A percentile compares a stretch with the other conserved stretches of the same genome.
Evolutionary conservation across 2,329 filamentous ascomycete species (phyloP).

Genomic region (Penicillium sp.): DNA sequence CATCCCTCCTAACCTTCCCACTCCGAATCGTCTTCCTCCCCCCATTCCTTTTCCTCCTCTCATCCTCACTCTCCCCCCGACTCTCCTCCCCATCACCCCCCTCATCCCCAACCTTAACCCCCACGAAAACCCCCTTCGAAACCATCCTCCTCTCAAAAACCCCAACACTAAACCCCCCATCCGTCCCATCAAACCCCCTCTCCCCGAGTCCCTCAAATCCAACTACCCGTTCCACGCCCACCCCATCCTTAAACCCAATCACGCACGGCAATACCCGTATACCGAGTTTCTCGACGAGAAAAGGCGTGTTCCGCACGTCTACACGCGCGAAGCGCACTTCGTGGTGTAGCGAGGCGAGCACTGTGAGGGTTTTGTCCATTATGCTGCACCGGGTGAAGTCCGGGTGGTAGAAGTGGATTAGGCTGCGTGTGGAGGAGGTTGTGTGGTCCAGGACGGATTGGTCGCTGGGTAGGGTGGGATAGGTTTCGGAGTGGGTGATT

Average conservation of each 20-base stretch:
- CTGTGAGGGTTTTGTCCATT: slow-evolving; percentile 65
- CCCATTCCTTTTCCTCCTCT: slow-evolving; percentile 14
- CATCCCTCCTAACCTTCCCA: slow-evolving; percentile 38
- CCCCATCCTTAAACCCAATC: slow-evolving; percentile 56
- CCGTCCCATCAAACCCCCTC: slow-evolving; percentile 45
- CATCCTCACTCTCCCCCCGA: slow-evolving; percentile 34
- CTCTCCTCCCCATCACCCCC: slow-evolving; percentile 36
- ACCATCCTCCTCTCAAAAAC: slow-evolving; percentile 53
- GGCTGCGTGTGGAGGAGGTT: slow-evolving; percentile 61
- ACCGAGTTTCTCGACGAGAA: slow-evolving; percentile 55
- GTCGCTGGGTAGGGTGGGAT: slow-evolving; percentile 56
- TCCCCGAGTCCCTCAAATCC: slow-evolving; percentile 56
- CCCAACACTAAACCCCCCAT: slow-evolving; percentile 48
- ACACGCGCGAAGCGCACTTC: slow-evolving; percentile 54
- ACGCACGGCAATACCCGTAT: slow-evolving; percentile 56
- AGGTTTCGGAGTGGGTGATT: slow-evolving; percentile 37
- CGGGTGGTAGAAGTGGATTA: slow-evolving; percentile 69
- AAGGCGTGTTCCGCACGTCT: slow-evolving; percentile 54
- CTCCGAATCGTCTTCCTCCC: slow-evolving; percentile 35
- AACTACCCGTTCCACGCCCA: slow-evolving; percentile 52
- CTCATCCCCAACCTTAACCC: slow-evolving; percentile 39
- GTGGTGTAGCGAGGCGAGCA: slow-evolving; percentile 48
- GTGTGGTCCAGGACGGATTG: slow-evolving; percentile 66
- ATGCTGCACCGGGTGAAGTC: slow-evolving; percentile 67
- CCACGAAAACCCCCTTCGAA: slow-evolving; percentile 45